A percentile compares a stretch with the other conserved stretches of the same genome.
Evolutionary conservation across 345 rosid species (phyloP).

Genomic region (Populus deltoides): DNA sequence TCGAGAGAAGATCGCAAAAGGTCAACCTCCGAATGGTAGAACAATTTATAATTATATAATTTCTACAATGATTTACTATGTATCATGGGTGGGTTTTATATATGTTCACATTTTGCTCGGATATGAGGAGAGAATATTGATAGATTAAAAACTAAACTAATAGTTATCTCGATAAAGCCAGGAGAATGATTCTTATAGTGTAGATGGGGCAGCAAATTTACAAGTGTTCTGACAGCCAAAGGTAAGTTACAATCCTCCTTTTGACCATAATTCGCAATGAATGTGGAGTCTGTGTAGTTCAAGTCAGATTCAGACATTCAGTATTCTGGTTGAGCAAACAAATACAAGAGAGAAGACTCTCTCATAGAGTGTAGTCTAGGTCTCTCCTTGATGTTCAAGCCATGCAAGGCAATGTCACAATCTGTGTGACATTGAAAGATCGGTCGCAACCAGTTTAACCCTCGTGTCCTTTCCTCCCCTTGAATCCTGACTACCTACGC

Average conservation of each 20-base stretch:
- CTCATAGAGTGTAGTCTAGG: no score
- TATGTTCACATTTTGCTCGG: neutral
- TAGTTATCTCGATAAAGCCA: neutral
- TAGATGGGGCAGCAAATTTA: no score
- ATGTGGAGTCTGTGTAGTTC: neutral
- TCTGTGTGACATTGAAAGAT: constrained; percentile 13
- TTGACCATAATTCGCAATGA: neutral
- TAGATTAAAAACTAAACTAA: neutral
- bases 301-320: neutral
- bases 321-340: neutral
- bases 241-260: no score
- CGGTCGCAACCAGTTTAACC: constrained; percentile 4
- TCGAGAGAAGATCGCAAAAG: no score
- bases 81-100: no score
- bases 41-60: no score
- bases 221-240: no score
- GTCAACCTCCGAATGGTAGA: no score
- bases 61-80: no score
- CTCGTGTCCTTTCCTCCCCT: neutral
- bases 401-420: neutral
- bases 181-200: neutral
- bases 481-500: neutral
- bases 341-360: no score
- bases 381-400: neutral
- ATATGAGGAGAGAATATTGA: no score